phyloP scores from a whole-genome alignment of 805 yeast species.

The Metschnikowia similis region DNA sequence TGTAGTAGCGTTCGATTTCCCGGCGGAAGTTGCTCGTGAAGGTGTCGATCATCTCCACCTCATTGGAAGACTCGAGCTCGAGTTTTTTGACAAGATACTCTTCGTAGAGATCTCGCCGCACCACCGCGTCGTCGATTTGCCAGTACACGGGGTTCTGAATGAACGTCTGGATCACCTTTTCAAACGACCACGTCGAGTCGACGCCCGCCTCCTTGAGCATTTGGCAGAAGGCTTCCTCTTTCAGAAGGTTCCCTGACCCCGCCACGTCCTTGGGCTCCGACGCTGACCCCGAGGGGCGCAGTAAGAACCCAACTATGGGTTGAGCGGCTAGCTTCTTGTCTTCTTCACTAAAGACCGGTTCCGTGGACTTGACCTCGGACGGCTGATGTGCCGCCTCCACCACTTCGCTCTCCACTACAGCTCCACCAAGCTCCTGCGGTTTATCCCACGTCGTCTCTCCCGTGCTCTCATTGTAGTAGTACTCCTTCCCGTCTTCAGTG shows the following conservation, averaged over 20 bases:
- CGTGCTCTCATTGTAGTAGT: conserved; percentile 64
- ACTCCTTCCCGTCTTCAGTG: conserved; percentile 55
- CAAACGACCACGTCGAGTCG: conserved; percentile 74
- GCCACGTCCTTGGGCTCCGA: conserved; percentile 3
- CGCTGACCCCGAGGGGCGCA: background rate
- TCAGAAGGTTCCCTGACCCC: conserved; percentile 17
- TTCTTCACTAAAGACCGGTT: background rate
- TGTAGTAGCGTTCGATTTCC: conserved; percentile 37
- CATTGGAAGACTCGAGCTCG: conserved; percentile 50
- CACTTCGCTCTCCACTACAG: background rate
- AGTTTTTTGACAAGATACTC: conserved; percentile 45
- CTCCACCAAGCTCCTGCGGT: conserved; percentile 48
- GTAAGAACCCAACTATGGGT: background rate
- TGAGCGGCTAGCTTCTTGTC: conserved; percentile 2
- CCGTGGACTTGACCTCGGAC: background rate
- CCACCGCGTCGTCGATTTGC: conserved; percentile 57
- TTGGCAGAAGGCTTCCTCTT: conserved; percentile 44
- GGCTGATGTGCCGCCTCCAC: background rate
- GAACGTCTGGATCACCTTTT: conserved; percentile 54
- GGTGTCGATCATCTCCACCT: conserved; percentile 48
- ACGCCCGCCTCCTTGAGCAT: conserved; percentile 55
- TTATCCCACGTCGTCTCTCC: conserved; percentile 75
- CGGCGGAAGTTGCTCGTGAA: conserved; percentile 52
- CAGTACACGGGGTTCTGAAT: conserved; percentile 63
- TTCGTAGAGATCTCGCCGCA: conserved; percentile 60